Base-by-base conservation (phyloP, 2,329 filamentous ascomycete species). In the Colletotrichum acutatum region DNA sequence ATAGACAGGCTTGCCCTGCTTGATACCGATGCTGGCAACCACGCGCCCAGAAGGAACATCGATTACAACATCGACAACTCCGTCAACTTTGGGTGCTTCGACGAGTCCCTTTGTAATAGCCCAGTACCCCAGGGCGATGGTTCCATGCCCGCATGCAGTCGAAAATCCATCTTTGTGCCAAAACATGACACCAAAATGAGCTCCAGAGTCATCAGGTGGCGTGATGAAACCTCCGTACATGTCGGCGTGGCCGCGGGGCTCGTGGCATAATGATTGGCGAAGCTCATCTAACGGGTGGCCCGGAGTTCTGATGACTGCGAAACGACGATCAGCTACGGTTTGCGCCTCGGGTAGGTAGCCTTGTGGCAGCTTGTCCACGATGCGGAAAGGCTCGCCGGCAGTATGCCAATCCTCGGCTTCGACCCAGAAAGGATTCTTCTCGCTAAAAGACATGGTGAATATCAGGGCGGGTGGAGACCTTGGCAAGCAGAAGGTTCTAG, bases 141-240 rank as follows among this genome's bases (percentile, higher is more conserved):
- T 78, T 0, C 77, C 78, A 8, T 79, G 78, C 1, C 77, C 78
- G 4, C 78, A 79, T 0, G 78, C 78, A 0, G 78, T 79, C 0
- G 78, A 79, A 62, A 79, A 78, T 7, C 78, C 78, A 46, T 79
- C 77, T 12, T 78, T 79, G 24, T 79, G 78, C 78, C 78, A 79
- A 54, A 79, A 79, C 0, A 79, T 22, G 1, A 79, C 78, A 3
- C 78, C 77, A 28, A 78, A 78, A 4, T 73, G 62, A 22, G 78
- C 78, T 0, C 74, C 75, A 0, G 56, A 3, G 52, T 79, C 76
- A 52, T 79, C 63, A 0, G 78, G 74, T 0, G 76, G 74, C 0
- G 71, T 78, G 9, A 79, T 77, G 5, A 79, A 79, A 5, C 75
- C 74, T 1, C 78, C 77, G 2, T 79, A 79, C 77, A 79, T 79